phyloP scores from a whole-genome alignment of 805 yeast genomes.

The Hyphopichia homilentoma region DNA sequence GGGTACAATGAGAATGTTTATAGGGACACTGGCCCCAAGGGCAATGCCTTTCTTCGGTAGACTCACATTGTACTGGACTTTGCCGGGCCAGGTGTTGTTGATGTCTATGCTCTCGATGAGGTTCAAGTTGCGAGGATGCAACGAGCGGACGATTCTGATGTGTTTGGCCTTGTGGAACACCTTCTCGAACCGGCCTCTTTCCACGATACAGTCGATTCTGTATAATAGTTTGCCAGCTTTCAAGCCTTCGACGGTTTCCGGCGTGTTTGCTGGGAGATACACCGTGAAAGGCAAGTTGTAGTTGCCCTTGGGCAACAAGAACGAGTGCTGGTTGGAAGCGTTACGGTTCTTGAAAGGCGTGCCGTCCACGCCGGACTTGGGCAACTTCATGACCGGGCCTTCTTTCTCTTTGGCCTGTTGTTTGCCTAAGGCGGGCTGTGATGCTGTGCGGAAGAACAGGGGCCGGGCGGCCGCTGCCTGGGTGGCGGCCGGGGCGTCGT shows the following conservation, averaged over 20 bases:
- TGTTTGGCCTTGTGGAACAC: conserved; percentile 30
- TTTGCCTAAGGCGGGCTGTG: conserved; percentile 21
- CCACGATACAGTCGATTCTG: conserved; percentile 38
- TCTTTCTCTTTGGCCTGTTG: conserved; percentile 1
- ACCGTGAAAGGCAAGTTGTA: conserved; percentile 47
- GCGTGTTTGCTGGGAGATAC: conserved; percentile 41
- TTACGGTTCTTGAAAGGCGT: conserved; percentile 37
- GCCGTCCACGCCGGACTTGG: conserved; percentile 38
- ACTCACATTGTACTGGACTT: conserved; percentile 46
- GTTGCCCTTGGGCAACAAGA: conserved; percentile 47
- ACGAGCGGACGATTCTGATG: conserved; percentile 42
- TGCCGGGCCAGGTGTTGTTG: conserved; percentile 50
- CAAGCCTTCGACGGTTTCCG: conserved; percentile 52
- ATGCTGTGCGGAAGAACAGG: conserved; percentile 23
- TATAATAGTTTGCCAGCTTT: conserved; percentile 40
- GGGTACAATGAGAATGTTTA: conserved; percentile 44
- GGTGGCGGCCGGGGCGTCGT: neutral
- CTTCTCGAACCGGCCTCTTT: conserved; percentile 42
- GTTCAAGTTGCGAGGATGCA: conserved; percentile 36
- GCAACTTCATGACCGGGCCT: conserved; percentile 21
- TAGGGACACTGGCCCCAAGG: conserved; percentile 41
- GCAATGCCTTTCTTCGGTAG: conserved; percentile 44
- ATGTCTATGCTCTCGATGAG: conserved; percentile 43
- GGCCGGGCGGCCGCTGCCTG: conserved; percentile 15
- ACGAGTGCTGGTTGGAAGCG: conserved; percentile 27